Percentiles rank a stretch among this genome's conserved stretches.
These are phyloP conservation scores for Phaeosphaeriaceae sp. DNA, from an alignment of 2,329 filamentous ascomycete genomes.

Conservation along the genomic window DNA sequence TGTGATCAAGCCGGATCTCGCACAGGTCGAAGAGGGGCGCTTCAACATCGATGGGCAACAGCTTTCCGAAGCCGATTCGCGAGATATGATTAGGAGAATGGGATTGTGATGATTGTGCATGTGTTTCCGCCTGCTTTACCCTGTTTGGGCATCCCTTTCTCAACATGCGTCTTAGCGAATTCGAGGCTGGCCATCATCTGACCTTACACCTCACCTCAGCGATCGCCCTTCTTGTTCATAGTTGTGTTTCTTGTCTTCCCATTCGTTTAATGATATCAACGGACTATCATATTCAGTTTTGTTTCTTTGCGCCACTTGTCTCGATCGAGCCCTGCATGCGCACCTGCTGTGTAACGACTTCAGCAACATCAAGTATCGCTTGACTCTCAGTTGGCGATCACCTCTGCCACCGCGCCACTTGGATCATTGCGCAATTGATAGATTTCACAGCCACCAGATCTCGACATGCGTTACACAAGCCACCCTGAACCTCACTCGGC, in stretches of 20 bases:
- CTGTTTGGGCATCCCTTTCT: conserved; percentile 1
- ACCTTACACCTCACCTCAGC: not conserved
- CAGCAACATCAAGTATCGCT: not conserved
- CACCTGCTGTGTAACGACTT: not conserved
- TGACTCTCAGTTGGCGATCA: not conserved
- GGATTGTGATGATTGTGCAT: conserved; percentile 23
- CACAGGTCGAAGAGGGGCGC: conserved; percentile 59
- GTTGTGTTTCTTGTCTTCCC: not conserved
- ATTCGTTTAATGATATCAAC: not conserved
- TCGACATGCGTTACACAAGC: not conserved
- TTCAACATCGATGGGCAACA: conserved; percentile 42
- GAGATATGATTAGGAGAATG: conserved; percentile 44
- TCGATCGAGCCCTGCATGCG: not conserved
- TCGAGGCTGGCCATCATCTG: not conserved
- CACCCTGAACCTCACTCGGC: not conserved
- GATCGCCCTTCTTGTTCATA: conserved; percentile 7
- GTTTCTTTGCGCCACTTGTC: not conserved
- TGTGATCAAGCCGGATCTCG: conserved; percentile 56
- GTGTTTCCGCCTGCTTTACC: not conserved
- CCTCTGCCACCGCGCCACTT: not conserved
- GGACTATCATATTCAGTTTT: not conserved
- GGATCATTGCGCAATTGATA: not conserved
- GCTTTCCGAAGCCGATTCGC: conserved; percentile 37
- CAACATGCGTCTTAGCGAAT: conserved; percentile 1
- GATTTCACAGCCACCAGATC: not conserved